phyloP scores from a whole-genome alignment of 345 rosid species.

The Gossypium raimondii region DNA sequence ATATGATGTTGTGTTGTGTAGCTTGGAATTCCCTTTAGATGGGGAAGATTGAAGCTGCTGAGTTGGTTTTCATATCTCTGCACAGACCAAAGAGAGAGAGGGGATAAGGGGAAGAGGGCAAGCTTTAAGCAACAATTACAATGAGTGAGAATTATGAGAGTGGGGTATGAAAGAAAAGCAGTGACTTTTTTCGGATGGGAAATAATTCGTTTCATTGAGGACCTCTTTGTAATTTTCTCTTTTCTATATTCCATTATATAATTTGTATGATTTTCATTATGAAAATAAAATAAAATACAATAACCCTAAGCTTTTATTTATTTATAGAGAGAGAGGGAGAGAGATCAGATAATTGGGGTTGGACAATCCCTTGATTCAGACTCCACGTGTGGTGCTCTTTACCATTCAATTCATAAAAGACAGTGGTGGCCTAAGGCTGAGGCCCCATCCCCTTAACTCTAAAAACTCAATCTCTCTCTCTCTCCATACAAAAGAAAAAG shows the following conservation, averaged over 20 bases:
- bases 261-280: background rate
- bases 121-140: conserved; percentile 68
- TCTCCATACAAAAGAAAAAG: conserved; percentile 7
- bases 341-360: conserved; percentile 27
- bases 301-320: background rate
- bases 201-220: background rate
- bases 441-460: conserved; percentile 17
- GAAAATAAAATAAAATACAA: background rate
- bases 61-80: conserved; percentile 35
- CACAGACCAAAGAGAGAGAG: conserved; percentile 9
- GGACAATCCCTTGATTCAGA: conserved; percentile 49
- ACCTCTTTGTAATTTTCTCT: background rate
- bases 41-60: conserved; percentile 47
- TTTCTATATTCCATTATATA: background rate
- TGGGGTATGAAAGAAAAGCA: conserved; percentile 18
- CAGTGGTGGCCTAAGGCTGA: conserved; percentile 26
- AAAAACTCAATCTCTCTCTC: conserved; percentile 13
- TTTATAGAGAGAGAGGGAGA: no score
- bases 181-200: conserved; percentile 14
- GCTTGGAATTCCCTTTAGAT: conserved; percentile 44
- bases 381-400: conserved; percentile 71
- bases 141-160: conserved; percentile 45
- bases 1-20: background rate
- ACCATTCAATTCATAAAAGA: conserved; percentile 49
- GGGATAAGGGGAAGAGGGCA: conserved; percentile 22